Base-by-base conservation (phyloP, 2,329 filamentous ascomycete genomes). In the Penicillium sclerotigenum region DNA sequence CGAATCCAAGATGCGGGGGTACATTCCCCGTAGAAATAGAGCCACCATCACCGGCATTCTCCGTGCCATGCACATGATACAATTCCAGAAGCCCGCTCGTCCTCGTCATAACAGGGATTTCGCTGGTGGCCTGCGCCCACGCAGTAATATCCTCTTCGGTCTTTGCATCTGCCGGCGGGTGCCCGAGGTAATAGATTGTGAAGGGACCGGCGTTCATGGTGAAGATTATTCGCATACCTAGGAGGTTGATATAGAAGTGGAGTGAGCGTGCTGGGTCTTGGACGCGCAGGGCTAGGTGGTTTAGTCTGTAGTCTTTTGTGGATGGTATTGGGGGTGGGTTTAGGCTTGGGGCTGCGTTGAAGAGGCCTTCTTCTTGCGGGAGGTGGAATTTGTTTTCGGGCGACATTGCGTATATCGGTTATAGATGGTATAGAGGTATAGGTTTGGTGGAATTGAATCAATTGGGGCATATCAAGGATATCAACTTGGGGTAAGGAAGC, bases 151-250 rank as follows among this genome's bases (percentile, higher is more conserved):
- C 65, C 1, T 63, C 65, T 59, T 60, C 26, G 8, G 37, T 51
- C 42, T 70, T 52, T n/a, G 62, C 64, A 13, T 62, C 53, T 14
- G 68, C 66, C 13, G 68, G 65, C 4, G 73, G 73, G 40, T 75
- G 71, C 7, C 71, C 73, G 6, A 75, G 69, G 52, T 75, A 75
- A 59, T 75, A 75, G 50, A 75, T 70, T 8, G 72, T 75, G 59
- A 72, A 74, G 8, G 72, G 73, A 8, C 73, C 72, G 33, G 69
- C 64, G 48, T 75, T 75, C 66, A 75, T 70, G 22, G 65, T 72
- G 56, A 74, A 75, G 24, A 75, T 62, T 5, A 73, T 67, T 10
- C 73, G 71, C 72, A 76, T 75, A 51, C 72, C 73, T 61, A 75
- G 68, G 9, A 74, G 65, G 34, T 72, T 57, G 41, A 74, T 63